Evolutionary conservation across 495 filamentous ascomycete species (phyloP).

Genomic region (Penicillium ucsense): DNA sequence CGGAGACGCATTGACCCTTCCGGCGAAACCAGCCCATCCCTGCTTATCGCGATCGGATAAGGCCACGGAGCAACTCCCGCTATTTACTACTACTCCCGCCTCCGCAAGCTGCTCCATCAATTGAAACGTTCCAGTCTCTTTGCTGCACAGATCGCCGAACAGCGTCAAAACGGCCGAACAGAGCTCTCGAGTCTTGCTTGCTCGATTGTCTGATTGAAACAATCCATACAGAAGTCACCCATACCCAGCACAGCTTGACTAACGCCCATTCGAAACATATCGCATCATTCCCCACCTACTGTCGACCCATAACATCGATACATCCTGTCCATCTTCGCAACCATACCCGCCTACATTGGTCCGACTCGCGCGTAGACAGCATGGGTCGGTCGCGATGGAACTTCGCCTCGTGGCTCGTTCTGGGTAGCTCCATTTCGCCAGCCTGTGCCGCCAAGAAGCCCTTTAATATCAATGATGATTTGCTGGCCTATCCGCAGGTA

Average conservation of each 20-base stretch:
- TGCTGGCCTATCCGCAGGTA: slow-evolving; percentile 89
- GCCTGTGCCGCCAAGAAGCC: slow-evolving; percentile 45
- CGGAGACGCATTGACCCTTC: too few species aligned
- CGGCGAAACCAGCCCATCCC: not conserved
- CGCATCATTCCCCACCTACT: not conserved
- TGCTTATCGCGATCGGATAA: slow-evolving; percentile 17
- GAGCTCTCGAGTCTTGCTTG: too few species aligned
- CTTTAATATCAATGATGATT: slow-evolving; percentile 82
- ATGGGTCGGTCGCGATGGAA: slow-evolving; percentile 22
- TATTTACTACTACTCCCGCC: not conserved
- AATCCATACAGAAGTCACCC: too few species aligned
- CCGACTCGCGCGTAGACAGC: not conserved
- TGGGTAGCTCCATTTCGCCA: slow-evolving; percentile 28
- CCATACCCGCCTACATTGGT: not conserved
- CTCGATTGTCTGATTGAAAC: too few species aligned
- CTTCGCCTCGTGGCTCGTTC: slow-evolving; percentile 19
- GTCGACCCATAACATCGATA: too few species aligned
- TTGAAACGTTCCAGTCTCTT: too few species aligned
- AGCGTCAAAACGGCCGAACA: too few species aligned
- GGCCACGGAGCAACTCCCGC: slow-evolving; percentile 23
- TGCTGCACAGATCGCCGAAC: too few species aligned
- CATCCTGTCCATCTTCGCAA: too few species aligned
- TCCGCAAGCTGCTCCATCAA: slow-evolving; percentile 2
- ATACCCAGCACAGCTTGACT: too few species aligned
- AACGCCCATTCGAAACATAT: not conserved